Evolutionary conservation across 2,329 filamentous ascomycete genomes (phyloP), one percentile per base, ranked within the genome.

Genomic region (Cercospora nicotianae): DNA sequence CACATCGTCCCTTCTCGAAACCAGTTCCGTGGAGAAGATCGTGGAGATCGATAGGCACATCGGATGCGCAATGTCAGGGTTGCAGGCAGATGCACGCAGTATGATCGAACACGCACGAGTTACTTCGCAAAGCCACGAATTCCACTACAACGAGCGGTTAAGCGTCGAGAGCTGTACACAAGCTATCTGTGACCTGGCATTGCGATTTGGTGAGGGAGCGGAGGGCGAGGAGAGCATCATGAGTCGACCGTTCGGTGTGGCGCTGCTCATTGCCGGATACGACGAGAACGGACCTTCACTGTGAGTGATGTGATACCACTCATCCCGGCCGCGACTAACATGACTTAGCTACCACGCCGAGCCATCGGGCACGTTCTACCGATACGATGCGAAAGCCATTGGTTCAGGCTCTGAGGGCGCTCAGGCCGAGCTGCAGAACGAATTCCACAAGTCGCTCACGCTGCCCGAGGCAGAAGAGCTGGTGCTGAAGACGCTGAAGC

Each of bases 1-100:
- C 76, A 99, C 95, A 69, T 97, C 93, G 67, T 96, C 94, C 70
- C 91, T 99, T 70, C 92, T 99, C 77, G 95, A 98, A 83, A 96
- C 95, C 33, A 96, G 92, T 58, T 97, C 94, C 48, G 95, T 99
- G 77, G 95, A 99, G 83, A 99, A 99, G 89, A 98, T 99, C 77
- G 94, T 99, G 81, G 95, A 99, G 82, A 98, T 99, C 81, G 95
- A 99, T 85, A 89, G 92, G 79, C 95, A 99, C 85, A 97, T 99
- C 76, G 95, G 95, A 77, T 98, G 95, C 83, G 95, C 95, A 83
- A 99, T 99, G 94, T 95, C 91, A 42, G 95, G 95, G 58, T 88
- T 99, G 72, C 95, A 99, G 86, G 95, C 95, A 77, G 95, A 99
- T 81, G 95, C 95, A 71, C 91, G 95, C 78, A 95, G 91, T 83